Evolutionary conservation across 1,284 basidiomycete species (phyloP).

Genomic region (Microbotryomycetes sp.): DNA sequence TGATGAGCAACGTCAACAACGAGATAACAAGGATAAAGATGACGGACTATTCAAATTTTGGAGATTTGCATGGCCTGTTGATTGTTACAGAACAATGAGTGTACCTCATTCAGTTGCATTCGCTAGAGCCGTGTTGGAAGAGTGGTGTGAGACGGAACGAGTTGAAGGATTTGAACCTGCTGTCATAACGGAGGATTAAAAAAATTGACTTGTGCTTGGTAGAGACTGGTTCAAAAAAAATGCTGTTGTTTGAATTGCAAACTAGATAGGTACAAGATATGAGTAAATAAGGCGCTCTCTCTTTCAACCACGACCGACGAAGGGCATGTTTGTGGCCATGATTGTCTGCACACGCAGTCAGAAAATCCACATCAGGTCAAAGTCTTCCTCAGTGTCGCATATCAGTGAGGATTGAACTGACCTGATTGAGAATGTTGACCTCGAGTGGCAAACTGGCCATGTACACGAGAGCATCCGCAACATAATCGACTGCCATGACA

Average conservation of each 20-base stretch:
- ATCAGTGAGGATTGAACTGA: slow-evolving; percentile 25
- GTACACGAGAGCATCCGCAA: slow-evolving; percentile 63
- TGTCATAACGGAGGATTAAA: background rate
- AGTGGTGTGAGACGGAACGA: slow-evolving; percentile 14
- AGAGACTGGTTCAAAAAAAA: background rate
- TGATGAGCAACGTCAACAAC: background rate
- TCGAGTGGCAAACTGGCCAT: slow-evolving; percentile 61
- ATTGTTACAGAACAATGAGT: slow-evolving; percentile 12
- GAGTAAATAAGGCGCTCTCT: too few relatives aligned
- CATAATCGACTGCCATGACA: slow-evolving; percentile 61
- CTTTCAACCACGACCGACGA: slow-evolving; percentile 55
- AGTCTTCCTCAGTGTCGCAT: background rate
- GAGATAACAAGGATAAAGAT: background rate
- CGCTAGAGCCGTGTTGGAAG: slow-evolving; percentile 11
- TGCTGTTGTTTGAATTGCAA: background rate
- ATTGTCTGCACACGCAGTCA: slow-evolving; percentile 8
- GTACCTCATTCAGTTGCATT: slow-evolving; percentile 18
- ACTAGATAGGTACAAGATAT: too few relatives aligned
- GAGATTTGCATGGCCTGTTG: slow-evolving; percentile 15
- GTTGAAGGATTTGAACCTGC: slow-evolving; percentile 8
- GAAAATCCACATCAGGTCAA: slow-evolving; percentile 4
- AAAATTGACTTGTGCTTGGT: too few relatives aligned
- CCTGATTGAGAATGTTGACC: slow-evolving; percentile 63
- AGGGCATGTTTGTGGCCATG: slow-evolving; percentile 57
- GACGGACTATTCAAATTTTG: background rate